Conservation (phyloP, 768 basidiomycete genomes). For the Suillus plorans region DNA sequence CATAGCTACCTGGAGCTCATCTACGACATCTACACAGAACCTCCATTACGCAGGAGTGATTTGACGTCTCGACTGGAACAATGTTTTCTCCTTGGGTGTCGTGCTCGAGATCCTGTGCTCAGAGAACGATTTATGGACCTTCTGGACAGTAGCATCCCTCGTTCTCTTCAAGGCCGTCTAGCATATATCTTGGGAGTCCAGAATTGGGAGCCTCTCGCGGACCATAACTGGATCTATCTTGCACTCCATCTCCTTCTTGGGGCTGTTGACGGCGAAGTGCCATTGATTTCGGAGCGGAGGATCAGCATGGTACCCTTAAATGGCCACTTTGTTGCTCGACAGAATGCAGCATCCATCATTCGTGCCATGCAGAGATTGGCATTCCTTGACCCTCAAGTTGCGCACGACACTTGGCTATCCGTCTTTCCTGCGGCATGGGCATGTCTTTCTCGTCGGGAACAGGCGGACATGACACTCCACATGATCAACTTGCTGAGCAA, state of each 20-base stretch:
- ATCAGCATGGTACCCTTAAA: slow-evolving; percentile 30
- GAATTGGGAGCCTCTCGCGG: slow-evolving; percentile 90
- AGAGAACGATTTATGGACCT: slow-evolving; percentile 88
- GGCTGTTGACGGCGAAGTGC: slow-evolving; percentile 48
- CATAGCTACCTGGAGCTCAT: slow-evolving; percentile 86
- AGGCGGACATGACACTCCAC: slow-evolving; percentile 84
- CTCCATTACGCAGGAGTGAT: slow-evolving; percentile 83
- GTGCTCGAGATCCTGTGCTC: slow-evolving; percentile 73
- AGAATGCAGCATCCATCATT: slow-evolving; percentile 53
- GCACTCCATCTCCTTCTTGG: slow-evolving; percentile 88
- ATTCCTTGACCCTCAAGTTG: slow-evolving; percentile 73
- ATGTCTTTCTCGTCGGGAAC: slow-evolving; percentile 82
- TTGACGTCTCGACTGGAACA: slow-evolving; percentile 91
- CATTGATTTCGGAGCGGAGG: slow-evolving; percentile 44
- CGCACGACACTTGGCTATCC: slow-evolving; percentile 85
- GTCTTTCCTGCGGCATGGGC: slow-evolving; percentile 87
- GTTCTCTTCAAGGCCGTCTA: slow-evolving; percentile 76
- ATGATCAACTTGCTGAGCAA: slow-evolving; percentile 89
- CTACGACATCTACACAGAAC: slow-evolving; percentile 91
- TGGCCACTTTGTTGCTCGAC: slow-evolving; percentile 42
- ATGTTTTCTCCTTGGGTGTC: slow-evolving; percentile 89
- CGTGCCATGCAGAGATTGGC: slow-evolving; percentile 80
- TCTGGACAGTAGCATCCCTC: slow-evolving; percentile 84
- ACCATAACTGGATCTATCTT: slow-evolving; percentile 92
- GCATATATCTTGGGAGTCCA: slow-evolving; percentile 92